A percentile compares a stretch with the other conserved stretches of the same genome.
Evolutionary conservation across 1,139 yeast species (phyloP).

Genomic region (Diutina mesorugosa): DNA sequence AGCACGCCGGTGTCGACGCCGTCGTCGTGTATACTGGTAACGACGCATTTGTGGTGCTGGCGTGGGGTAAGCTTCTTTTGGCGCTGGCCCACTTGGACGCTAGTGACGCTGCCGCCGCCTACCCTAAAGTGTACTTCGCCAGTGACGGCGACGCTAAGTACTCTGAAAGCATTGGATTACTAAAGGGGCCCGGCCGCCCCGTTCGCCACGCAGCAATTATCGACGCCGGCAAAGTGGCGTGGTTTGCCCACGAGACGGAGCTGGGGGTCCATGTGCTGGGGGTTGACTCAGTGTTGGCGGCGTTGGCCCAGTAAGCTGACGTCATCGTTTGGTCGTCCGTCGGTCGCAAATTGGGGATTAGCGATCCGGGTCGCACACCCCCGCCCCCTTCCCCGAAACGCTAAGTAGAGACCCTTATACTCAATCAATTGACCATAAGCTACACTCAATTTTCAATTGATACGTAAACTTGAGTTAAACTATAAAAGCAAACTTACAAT

Average conservation of each 20-base stretch:
- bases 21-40: slow-evolving; percentile 66
- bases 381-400: no score
- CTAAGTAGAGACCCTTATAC: no score
- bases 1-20: slow-evolving; percentile 56
- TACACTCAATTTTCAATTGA: no score
- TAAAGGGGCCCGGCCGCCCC: slow-evolving; percentile 39
- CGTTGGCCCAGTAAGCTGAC: not conserved
- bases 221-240: slow-evolving; percentile 8
- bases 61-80: slow-evolving; percentile 71
- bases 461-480: not conserved
- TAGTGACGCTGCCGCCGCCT: not conserved
- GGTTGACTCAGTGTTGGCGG: not conserved
- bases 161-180: slow-evolving; percentile 10
- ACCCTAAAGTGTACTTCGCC: slow-evolving; percentile 44
- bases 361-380: no score
- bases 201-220: slow-evolving; percentile 63
- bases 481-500: slow-evolving; percentile 18
- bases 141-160: slow-evolving; percentile 15
- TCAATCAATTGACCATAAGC: no score
- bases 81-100: slow-evolving; percentile 29
- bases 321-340: not conserved
- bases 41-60: slow-evolving; percentile 69
- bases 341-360: no score
- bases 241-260: slow-evolving; percentile 8
- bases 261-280: slow-evolving; percentile 8